A percentile compares a stretch with the other conserved stretches of the same genome.
These are phyloP conservation scores for Peniophora sp. DNA, from an alignment of 1,284 basidiomycete genomes.

Conservation along the genomic window DNA sequence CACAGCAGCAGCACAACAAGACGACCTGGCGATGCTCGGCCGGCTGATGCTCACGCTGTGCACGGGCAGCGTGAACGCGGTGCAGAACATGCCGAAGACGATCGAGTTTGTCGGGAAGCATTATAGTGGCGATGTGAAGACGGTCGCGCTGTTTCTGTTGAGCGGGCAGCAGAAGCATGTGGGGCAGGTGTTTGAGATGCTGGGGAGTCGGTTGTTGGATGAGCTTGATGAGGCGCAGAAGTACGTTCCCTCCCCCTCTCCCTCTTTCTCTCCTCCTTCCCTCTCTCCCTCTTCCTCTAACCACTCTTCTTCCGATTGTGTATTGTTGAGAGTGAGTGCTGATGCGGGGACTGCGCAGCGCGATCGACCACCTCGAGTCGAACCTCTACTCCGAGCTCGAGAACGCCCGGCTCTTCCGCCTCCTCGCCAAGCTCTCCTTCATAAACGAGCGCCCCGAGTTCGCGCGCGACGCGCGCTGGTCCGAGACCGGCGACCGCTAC, in stretches of 20 bases:
- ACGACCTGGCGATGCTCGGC: constrained; percentile 86
- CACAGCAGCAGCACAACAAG: constrained; percentile 63
- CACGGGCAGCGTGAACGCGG: constrained; percentile 56
- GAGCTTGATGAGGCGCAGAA: constrained; percentile 79
- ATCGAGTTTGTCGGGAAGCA: constrained; percentile 68
- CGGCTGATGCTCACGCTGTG: constrained; percentile 79
- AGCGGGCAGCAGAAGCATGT: constrained; percentile 63
- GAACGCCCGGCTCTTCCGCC: constrained; percentile 88
- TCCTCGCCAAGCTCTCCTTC: constrained; percentile 93
- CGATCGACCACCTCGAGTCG: constrained; percentile 76
- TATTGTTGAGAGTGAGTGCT: background rate
- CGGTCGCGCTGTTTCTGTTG: constrained; percentile 72
- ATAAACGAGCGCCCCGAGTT: constrained; percentile 99
- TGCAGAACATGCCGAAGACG: constrained; percentile 61
- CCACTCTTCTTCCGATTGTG: background rate
- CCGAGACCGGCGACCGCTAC: constrained; percentile 96
- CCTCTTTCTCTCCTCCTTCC: background rate
- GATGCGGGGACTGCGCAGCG: constrained; percentile 31
- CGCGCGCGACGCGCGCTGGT: constrained; percentile 92
- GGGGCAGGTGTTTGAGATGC: constrained; percentile 73
- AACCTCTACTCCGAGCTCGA: constrained; percentile 91
- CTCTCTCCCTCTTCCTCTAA: background rate
- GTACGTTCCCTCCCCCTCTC: background rate
- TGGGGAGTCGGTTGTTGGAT: constrained; percentile 64
- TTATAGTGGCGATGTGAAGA: constrained; percentile 82